Evolutionary conservation across 176 grass and related monocot species (phyloP).

Genomic region (Musa acuminata): DNA sequence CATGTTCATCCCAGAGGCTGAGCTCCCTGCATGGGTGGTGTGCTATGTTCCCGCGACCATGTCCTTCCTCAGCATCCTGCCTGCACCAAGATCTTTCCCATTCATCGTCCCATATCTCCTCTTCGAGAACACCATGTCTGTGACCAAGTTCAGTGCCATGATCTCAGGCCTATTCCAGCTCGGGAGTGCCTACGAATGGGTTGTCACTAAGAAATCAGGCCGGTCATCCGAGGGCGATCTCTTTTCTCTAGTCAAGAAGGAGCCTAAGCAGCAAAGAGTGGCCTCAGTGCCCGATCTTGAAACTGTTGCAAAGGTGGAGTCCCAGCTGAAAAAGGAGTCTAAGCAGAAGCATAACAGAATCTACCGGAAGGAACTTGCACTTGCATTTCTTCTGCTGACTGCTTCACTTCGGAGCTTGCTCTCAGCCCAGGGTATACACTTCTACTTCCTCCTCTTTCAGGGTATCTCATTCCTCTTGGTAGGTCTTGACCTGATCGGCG

Average conservation of each 20-base stretch:
- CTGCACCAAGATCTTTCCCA: constrained; percentile 1
- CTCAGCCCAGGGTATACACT: constrained; percentile 10
- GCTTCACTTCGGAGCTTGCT: constrained; percentile 6
- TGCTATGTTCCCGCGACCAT: constrained; percentile 11
- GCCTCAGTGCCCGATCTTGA: not conserved
- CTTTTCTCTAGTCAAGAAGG: not conserved
- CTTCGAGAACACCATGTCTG: constrained; percentile 16
- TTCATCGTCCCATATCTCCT: constrained; percentile 15
- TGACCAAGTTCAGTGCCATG: constrained; percentile 17
- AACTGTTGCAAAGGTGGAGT: not conserved
- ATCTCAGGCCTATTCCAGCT: constrained; percentile 16
- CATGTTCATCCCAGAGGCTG: constrained; percentile 11
- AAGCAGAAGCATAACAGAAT: constrained; percentile 10
- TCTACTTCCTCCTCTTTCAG: constrained; percentile 14
- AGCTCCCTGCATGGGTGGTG: constrained; percentile 12
- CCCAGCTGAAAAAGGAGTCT: not conserved
- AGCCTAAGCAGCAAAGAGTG: not conserved
- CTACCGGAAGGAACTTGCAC: constrained; percentile 7
- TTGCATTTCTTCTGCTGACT: constrained; percentile 10
- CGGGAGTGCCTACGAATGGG: constrained; percentile 10
- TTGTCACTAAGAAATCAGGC: constrained; percentile 15
- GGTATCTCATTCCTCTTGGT: constrained; percentile 12
- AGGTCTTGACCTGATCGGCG: constrained; percentile 6
- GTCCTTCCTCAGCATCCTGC: constrained; percentile 15
- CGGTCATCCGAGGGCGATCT: constrained; percentile 12